phyloP scores from a whole-genome alignment of 441 rosid genomes.

The Gossypium gossypioides region DNA sequence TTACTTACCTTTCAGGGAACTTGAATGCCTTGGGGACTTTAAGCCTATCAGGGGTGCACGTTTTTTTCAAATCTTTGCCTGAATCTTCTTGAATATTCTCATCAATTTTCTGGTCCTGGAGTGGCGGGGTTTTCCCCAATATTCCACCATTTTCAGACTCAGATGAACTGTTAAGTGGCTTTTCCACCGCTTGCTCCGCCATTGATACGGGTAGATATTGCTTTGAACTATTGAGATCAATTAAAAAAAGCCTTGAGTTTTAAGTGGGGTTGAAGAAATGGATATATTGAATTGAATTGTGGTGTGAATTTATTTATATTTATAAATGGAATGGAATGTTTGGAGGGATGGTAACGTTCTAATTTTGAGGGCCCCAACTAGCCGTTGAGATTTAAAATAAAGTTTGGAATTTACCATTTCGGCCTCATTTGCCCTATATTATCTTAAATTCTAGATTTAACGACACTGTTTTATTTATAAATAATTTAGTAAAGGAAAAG shows the following conservation, averaged over 20 bases:
- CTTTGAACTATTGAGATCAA: background rate
- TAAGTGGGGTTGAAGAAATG: background rate
- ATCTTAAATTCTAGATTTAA: no score
- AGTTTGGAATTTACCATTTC: background rate
- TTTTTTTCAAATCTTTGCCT: slow-evolving; percentile 32
- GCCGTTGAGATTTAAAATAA: slow-evolving; percentile 15
- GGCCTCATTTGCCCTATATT: background rate
- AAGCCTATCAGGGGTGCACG: slow-evolving; percentile 55
- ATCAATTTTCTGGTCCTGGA: slow-evolving; percentile 20
- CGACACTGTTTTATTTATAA: no score
- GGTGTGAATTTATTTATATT: background rate
- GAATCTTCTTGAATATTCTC: slow-evolving; percentile 23
- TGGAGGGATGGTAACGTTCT: slow-evolving; percentile 31
- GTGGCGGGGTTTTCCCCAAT: slow-evolving; percentile 11
- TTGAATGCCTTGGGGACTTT: slow-evolving; percentile 63
- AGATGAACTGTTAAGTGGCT: slow-evolving; percentile 12
- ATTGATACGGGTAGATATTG: slow-evolving; percentile 11
- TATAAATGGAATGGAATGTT: background rate
- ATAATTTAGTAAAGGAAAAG: no score
- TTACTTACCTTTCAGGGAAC: slow-evolving; percentile 54
- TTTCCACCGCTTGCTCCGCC: slow-evolving; percentile 35
- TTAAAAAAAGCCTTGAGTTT: background rate
- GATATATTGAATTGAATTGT: background rate
- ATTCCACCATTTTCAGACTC: slow-evolving; percentile 12
- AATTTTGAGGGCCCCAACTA: slow-evolving; percentile 16